Percentiles rank a stretch among this genome's conserved stretches.
Evolutionary conservation across 108 stramenopile genomes (phyloP).

Genomic region (Cyclotella sp.): DNA sequence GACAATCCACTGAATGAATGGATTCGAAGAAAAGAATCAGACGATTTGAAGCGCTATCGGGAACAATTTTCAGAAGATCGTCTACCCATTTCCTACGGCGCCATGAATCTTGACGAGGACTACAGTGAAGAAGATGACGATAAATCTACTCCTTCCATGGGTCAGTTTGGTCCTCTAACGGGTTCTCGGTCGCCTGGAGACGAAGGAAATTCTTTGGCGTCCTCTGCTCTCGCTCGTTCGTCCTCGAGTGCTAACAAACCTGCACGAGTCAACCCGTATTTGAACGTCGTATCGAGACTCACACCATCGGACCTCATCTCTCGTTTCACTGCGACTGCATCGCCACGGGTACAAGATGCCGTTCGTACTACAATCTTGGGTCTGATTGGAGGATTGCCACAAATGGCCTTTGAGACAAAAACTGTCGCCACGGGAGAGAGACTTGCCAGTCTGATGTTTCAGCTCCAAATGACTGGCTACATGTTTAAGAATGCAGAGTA

Average conservation of each 20-base stretch:
- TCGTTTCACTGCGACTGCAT: conserved; percentile 78
- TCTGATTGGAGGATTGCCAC: conserved; percentile 88
- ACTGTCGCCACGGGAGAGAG: conserved; percentile 89
- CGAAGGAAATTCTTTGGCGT: background rate
- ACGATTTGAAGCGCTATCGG: conserved; percentile 7
- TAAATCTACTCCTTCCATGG: background rate
- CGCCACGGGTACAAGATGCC: conserved; percentile 90
- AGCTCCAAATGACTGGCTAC: conserved; percentile 95
- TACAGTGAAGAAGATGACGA: conserved; percentile 4
- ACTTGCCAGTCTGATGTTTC: conserved; percentile 95
- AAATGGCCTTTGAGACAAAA: conserved; percentile 92
- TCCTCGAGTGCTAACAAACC: background rate
- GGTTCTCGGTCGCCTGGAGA: too few species aligned
- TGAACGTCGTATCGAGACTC: conserved; percentile 74
- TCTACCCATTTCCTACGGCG: conserved; percentile 44
- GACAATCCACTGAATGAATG: conserved; percentile 47
- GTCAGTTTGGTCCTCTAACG: background rate
- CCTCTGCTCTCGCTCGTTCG: conserved; percentile 8
- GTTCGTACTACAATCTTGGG: conserved; percentile 90
- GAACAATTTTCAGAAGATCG: conserved; percentile 40
- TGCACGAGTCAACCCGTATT: conserved; percentile 67
- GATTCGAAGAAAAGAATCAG: conserved; percentile 32
- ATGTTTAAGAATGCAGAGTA: conserved; percentile 99
- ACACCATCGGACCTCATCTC: conserved; percentile 85
- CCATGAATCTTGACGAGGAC: conserved; percentile 27